Evolutionary conservation across 192 early-diverging fungal species (phyloP).

Genomic region (Umbelopsis vinacea): DNA sequence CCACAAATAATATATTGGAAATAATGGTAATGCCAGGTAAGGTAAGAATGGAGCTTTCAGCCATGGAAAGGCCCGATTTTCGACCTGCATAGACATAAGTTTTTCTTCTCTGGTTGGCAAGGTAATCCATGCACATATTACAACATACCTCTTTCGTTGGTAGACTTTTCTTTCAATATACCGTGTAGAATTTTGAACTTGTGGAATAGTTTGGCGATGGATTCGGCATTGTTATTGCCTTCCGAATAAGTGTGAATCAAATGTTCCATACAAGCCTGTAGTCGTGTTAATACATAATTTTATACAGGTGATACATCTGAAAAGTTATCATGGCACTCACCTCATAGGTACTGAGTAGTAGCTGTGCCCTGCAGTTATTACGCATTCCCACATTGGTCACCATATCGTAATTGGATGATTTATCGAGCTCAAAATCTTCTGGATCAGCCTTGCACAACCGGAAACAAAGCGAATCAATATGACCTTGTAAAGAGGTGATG

Average conservation of each 20-base stretch:
- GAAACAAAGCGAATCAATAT: conserved; percentile 22
- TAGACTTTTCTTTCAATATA: conserved; percentile 49
- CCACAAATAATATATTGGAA: conserved; percentile 43
- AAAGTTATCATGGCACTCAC: conserved; percentile 33
- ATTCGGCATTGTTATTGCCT: conserved; percentile 35
- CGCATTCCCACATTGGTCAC: conserved; percentile 52
- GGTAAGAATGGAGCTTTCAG: conserved; percentile 37
- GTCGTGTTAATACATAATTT: neutral
- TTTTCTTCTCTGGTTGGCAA: neutral
- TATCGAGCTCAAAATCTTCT: conserved; percentile 71
- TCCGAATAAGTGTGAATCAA: conserved; percentile 26
- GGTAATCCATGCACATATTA: neutral
- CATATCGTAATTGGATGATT: conserved; percentile 65
- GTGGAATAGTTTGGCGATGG: conserved; percentile 49
- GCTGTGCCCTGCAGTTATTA: conserved; percentile 53
- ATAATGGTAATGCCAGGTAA: conserved; percentile 42
- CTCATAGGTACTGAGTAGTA: conserved; percentile 65
- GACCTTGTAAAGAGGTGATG: neutral
- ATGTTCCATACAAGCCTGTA: conserved; percentile 43
- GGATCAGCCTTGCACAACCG: conserved; percentile 57
- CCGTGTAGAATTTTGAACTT: conserved; percentile 47
- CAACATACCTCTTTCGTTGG: conserved; percentile 46
- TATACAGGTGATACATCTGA: too few species aligned
- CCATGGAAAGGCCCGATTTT: conserved; percentile 27
- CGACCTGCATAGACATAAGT: conserved; percentile 25